Evolutionary conservation across 208 protist genomes (phyloP).

Genomic region (Trypanosoma rangeli): DNA sequence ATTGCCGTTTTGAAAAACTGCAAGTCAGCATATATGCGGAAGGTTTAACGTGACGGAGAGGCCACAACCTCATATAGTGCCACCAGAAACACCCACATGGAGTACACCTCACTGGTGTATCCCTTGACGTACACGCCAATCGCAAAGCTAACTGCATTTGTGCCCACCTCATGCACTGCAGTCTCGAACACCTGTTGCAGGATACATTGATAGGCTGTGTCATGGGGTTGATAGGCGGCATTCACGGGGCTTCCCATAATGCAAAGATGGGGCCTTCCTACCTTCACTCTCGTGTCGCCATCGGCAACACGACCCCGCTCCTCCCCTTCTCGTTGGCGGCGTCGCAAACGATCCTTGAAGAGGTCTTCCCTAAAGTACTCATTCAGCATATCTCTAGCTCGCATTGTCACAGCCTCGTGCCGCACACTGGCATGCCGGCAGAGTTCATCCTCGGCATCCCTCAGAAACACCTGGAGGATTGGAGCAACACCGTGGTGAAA

Average conservation of each 20-base stretch:
- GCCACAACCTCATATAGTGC: conserved; percentile 48
- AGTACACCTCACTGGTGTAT: conserved; percentile 75
- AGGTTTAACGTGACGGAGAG: background rate
- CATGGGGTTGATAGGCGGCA: conserved; percentile 51
- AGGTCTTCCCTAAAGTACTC: conserved; percentile 60
- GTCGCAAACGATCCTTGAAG: conserved; percentile 8
- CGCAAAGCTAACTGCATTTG: conserved; percentile 68
- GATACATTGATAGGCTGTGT: conserved; percentile 33
- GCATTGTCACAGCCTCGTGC: conserved; percentile 37
- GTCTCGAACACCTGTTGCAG: conserved; percentile 74
- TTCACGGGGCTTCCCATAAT: conserved; percentile 66
- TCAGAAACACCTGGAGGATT: conserved; percentile 59
- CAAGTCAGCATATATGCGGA: background rate
- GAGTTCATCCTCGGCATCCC: conserved; percentile 54
- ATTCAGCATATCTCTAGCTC: conserved; percentile 40
- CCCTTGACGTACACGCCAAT: conserved; percentile 78
- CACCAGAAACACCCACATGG: conserved; percentile 79
- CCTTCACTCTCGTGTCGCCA: background rate
- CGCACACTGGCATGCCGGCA: conserved; percentile 47
- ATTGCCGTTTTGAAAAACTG: background rate
- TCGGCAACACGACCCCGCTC: background rate
- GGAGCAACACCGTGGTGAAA: conserved; percentile 61
- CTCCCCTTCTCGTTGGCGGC: background rate
- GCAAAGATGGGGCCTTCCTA: conserved; percentile 19
- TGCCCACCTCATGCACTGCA: conserved; percentile 78